Evolutionary conservation across 768 basidiomycete species (phyloP).

Genomic region (Auricularia heimuer): DNA sequence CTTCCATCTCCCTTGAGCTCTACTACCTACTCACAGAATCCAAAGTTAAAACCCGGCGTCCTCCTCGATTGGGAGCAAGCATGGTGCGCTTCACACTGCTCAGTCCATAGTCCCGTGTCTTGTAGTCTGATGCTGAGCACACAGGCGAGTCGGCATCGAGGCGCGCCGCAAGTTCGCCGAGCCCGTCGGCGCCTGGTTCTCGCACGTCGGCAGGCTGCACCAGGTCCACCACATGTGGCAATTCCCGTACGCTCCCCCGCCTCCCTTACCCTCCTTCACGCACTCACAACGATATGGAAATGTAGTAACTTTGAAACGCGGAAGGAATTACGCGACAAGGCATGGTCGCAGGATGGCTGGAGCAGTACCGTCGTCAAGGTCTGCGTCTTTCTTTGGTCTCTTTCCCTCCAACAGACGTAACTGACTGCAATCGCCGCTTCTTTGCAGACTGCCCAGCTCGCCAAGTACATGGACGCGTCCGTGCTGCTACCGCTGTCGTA

Average conservation of each 20-base stretch:
- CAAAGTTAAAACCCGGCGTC: slow-evolving; percentile 65
- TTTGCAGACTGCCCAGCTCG: slow-evolving; percentile 77
- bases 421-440: neutral
- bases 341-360: slow-evolving; percentile 95
- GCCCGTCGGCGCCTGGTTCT: slow-evolving; percentile 89
- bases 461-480: slow-evolving; percentile 77
- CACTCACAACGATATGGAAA: slow-evolving; percentile 6
- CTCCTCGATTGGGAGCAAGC: slow-evolving; percentile 91
- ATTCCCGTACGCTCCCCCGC: slow-evolving; percentile 53
- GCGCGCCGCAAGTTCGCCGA: slow-evolving; percentile 80
- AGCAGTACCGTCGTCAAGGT: slow-evolving; percentile 90
- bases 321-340: slow-evolving; percentile 77
- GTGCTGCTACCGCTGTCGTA: slow-evolving; percentile 73
- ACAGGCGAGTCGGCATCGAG: slow-evolving; percentile 87
- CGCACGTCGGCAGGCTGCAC: slow-evolving; percentile 73
- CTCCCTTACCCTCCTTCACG: slow-evolving; percentile 14
- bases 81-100: slow-evolving; percentile 41
- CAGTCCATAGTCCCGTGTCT: neutral
- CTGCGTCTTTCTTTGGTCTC: slow-evolving; percentile 13
- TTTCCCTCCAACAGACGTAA: neutral
- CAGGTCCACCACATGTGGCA: slow-evolving; percentile 92
- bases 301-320: slow-evolving; percentile 63
- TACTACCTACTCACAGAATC: no score
- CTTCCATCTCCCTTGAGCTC: slow-evolving; percentile 6
- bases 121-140: neutral